Evolutionary conservation across 2,329 filamentous ascomycete genomes (phyloP).

Genomic region (Ceratocystis albifundus): DNA sequence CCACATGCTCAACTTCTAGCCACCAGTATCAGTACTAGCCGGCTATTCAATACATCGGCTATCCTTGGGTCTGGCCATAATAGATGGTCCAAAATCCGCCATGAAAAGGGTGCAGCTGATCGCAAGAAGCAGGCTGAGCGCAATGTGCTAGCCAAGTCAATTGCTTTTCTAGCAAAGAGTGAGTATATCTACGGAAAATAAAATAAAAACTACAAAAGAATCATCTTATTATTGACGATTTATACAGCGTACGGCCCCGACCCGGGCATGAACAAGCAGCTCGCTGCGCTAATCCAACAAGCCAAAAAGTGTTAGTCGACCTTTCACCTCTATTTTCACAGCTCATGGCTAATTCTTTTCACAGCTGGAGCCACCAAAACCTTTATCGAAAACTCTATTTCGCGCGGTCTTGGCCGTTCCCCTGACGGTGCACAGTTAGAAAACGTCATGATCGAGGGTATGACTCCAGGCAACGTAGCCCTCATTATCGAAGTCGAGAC

Average conservation of each 20-base stretch:
- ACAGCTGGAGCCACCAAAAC: conserved; percentile 67
- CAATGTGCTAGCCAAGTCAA: conserved; percentile 55
- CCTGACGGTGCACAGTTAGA: conserved; percentile 66
- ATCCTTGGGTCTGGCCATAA: conserved; percentile 62
- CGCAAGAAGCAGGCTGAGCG: conserved; percentile 63
- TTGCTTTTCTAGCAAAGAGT: conserved; percentile 67
- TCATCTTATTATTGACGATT: neutral
- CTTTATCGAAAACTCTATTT: conserved; percentile 73
- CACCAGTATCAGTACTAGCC: neutral
- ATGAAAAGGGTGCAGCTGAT: conserved; percentile 85
- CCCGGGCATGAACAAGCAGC: conserved; percentile 60
- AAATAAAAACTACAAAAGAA: too few species aligned
- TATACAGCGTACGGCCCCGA: conserved; percentile 21
- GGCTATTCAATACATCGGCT: conserved; percentile 13
- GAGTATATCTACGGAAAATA: conserved; percentile 25
- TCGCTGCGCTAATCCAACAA: conserved; percentile 58
- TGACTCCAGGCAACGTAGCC: conserved; percentile 64
- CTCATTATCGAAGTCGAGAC: conserved; percentile 77
- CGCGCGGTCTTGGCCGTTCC: conserved; percentile 76
- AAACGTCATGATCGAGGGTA: conserved; percentile 62
- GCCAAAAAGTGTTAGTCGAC: conserved; percentile 59
- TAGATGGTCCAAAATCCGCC: conserved; percentile 92
- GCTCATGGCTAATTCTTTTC: conserved; percentile 24
- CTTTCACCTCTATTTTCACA: neutral
- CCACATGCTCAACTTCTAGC: neutral